Percentiles rank a stretch among this genome's conserved stretches.
phyloP scores from a whole-genome alignment of 768 basidiomycete genomes.

The Lactifluus piperatus region DNA sequence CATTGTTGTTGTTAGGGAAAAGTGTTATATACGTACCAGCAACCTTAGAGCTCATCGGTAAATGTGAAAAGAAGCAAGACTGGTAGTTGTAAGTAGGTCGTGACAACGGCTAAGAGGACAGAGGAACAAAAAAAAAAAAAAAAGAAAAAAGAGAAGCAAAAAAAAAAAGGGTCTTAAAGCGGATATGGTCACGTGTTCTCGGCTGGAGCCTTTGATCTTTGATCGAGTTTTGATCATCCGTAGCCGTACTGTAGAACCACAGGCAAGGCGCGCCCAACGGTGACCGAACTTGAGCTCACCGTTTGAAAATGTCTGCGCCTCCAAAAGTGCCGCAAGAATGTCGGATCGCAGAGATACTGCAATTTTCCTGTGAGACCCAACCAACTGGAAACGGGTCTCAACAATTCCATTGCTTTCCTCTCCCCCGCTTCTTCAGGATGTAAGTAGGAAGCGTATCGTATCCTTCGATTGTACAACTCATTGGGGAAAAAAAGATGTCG shows the following conservation, averaged over 20 bases:
- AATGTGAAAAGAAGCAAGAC: neutral
- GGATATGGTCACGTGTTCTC: neutral
- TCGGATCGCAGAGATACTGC: slow-evolving; percentile 60
- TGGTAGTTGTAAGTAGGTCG: neutral
- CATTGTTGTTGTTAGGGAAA: neutral
- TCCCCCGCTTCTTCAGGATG: slow-evolving; percentile 70
- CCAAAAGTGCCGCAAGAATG: slow-evolving; percentile 31
- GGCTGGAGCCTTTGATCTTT: neutral
- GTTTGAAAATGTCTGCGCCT: neutral
- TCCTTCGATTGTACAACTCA: slow-evolving; percentile 3
- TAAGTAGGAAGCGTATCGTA: slow-evolving; percentile 29
- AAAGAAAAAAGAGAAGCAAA: slow-evolving; percentile 3
- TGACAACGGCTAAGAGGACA: slow-evolving; percentile 19
- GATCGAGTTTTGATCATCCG: neutral
- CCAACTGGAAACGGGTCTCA: slow-evolving; percentile 23
- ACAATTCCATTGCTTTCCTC: slow-evolving; percentile 54
- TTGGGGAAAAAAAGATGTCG: slow-evolving; percentile 43
- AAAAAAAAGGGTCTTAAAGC: neutral
- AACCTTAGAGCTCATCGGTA: slow-evolving; percentile 79
- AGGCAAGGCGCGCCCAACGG: neutral
- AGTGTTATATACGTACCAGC: slow-evolving; percentile 45
- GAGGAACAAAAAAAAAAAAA: slow-evolving; percentile 20
- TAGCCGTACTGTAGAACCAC: neutral
- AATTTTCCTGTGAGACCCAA: slow-evolving; percentile 52
- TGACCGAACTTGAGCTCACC: neutral